These are phyloP conservation scores for Limonomyces culmigenus DNA, from an alignment of 1,284 basidiomycete species.

Conservation along the genomic window DNA sequence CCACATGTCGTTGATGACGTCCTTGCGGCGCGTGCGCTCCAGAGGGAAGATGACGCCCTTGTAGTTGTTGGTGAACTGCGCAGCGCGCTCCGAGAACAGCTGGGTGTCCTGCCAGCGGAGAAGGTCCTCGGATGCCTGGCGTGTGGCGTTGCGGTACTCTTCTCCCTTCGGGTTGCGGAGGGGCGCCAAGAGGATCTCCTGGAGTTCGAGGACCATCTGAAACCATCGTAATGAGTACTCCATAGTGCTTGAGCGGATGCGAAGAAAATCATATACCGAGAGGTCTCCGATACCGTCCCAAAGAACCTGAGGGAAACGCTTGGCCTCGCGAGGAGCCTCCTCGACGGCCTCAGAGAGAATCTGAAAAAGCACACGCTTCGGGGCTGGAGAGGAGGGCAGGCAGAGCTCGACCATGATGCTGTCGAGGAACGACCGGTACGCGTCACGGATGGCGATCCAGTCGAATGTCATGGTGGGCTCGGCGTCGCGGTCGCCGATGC, in stretches of 20 bases:
- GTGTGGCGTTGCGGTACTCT: slow-evolving; percentile 26
- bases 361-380: slow-evolving; percentile 41
- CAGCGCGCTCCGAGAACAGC: slow-evolving; percentile 36
- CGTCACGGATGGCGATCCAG: slow-evolving; percentile 34
- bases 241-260: not conserved
- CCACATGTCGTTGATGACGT: slow-evolving; percentile 46
- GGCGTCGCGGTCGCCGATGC: slow-evolving; percentile 18
- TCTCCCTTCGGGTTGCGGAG: slow-evolving; percentile 34
- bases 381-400: slow-evolving; percentile 48
- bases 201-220: slow-evolving; percentile 44
- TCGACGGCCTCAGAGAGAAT: slow-evolving; percentile 51
- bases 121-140: slow-evolving; percentile 36
- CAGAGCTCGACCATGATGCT: slow-evolving; percentile 65
- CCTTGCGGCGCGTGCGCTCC: slow-evolving; percentile 29
- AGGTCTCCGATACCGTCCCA: slow-evolving; percentile 68
- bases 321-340: slow-evolving; percentile 51
- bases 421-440: slow-evolving; percentile 59
- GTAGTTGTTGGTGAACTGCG: slow-evolving; percentile 28
- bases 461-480: slow-evolving; percentile 41
- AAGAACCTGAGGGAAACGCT: slow-evolving; percentile 54
- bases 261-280: slow-evolving; percentile 34
- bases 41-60: slow-evolving; percentile 43
- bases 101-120: slow-evolving; percentile 52
- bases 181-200: slow-evolving; percentile 40
- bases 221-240: slow-evolving; percentile 1